Percentiles rank a stretch among this genome's conserved stretches.
Conservation (phyloP, 2,329 filamentous ascomycete species). For the Alternaria alternata region DNA sequence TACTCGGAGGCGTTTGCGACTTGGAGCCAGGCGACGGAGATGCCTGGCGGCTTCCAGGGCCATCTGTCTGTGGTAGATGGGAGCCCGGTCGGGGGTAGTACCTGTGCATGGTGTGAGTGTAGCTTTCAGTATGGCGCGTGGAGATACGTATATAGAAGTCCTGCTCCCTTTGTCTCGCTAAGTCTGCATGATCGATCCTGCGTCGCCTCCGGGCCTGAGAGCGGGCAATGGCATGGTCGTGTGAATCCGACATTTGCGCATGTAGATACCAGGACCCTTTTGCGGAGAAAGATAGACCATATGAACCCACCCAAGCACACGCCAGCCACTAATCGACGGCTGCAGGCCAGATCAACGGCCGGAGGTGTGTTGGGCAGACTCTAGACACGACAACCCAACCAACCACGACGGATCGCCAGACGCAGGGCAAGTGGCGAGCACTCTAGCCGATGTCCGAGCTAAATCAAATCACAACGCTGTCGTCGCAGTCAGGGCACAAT, state of each 20-base stretch:
- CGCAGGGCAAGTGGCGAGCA: neutral
- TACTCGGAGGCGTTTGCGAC: conserved; percentile 20
- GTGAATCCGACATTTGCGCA: conserved; percentile 19
- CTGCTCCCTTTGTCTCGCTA: conserved; percentile 43
- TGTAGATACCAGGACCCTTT: conserved; percentile 9
- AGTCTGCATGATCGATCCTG: conserved; percentile 37
- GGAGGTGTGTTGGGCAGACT: neutral
- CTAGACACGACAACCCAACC: neutral
- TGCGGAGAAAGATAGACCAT: conserved; percentile 14
- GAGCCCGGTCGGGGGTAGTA: conserved; percentile 37
- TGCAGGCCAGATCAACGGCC: neutral
- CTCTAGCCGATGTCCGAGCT: neutral
- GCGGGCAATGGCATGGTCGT: conserved; percentile 21
- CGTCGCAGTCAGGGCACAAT: neutral
- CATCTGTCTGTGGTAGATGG: conserved; percentile 33
- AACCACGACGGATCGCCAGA: neutral
- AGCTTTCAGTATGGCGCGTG: neutral
- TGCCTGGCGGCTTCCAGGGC: conserved; percentile 25
- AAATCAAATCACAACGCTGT: neutral
- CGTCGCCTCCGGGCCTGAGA: conserved; percentile 23
- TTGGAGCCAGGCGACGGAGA: conserved; percentile 26
- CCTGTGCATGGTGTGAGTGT: conserved; percentile 13
- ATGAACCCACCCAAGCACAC: neutral
- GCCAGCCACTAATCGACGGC: conserved; percentile 7
- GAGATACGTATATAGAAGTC: conserved; percentile 38